phyloP scores from a whole-genome alignment of 441 rosid species.

The Populus tomentosa region DNA sequence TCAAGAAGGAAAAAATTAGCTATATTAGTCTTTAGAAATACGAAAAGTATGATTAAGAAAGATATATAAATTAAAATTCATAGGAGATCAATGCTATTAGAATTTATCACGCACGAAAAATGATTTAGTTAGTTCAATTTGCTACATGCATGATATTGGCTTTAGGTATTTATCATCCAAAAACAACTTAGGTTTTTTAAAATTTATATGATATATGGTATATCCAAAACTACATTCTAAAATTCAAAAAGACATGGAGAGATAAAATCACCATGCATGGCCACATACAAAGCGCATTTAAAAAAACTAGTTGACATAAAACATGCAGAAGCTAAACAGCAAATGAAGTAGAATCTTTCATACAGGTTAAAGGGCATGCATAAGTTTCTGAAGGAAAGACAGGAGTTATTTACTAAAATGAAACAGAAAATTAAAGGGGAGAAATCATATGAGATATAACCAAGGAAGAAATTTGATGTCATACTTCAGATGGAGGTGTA shows the following conservation, averaged over 20 bases:
- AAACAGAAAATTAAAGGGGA: not conserved
- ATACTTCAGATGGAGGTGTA: slow-evolving; percentile 2
- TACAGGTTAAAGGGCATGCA: not conserved
- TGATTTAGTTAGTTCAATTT: too few relatives aligned
- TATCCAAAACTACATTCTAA: not conserved
- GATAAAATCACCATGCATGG: not conserved
- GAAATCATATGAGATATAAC: not conserved
- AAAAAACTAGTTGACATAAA: not conserved
- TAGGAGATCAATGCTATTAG: too few relatives aligned
- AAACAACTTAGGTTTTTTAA: too few relatives aligned
- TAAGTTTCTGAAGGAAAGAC: not conserved
- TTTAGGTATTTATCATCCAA: too few relatives aligned
- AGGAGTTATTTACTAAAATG: not conserved
- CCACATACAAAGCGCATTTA: not conserved
- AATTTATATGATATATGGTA: too few relatives aligned
- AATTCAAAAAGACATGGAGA: not conserved
- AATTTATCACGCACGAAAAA: too few relatives aligned
- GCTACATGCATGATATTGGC: too few relatives aligned
- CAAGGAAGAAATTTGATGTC: slow-evolving; percentile 1
- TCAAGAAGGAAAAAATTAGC: too few relatives aligned
- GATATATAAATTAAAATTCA: too few relatives aligned
- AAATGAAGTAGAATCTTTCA: not conserved
- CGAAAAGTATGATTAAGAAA: too few relatives aligned
- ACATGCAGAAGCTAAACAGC: not conserved
- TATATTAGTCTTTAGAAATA: too few relatives aligned